phyloP scores from a whole-genome alignment of 1,284 basidiomycete species.

The Ceratobasidium sp. region DNA sequence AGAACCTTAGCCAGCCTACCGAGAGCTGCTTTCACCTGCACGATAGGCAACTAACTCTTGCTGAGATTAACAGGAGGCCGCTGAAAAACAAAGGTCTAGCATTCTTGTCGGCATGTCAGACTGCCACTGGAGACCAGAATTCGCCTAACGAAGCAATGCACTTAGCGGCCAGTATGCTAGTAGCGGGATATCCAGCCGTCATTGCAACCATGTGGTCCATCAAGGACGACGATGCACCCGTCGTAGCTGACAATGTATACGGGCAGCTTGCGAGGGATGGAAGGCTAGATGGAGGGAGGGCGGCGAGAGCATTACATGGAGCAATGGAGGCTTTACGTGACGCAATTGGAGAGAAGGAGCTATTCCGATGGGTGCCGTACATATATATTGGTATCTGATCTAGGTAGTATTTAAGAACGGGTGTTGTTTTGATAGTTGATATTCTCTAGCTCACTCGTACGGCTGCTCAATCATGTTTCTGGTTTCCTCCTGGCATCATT shows the following conservation, averaged over 20 bases:
- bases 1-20: background rate
- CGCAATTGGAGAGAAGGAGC: too few relatives aligned
- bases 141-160: background rate
- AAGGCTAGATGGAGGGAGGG: background rate
- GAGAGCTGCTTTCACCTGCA: background rate
- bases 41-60: background rate
- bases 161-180: background rate
- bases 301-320: too few relatives aligned
- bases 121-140: background rate
- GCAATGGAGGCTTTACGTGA: too few relatives aligned
- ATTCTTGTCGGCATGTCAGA: background rate
- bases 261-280: background rate
- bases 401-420: too few relatives aligned
- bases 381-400: background rate
- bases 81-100: background rate
- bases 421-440: too few relatives aligned
- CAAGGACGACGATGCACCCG: background rate
- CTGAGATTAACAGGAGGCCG: background rate
- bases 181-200: background rate
- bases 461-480: too few relatives aligned
- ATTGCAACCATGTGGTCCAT: background rate
- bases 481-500: too few relatives aligned
- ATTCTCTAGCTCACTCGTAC: too few relatives aligned
- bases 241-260: background rate
- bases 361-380: background rate